Evolutionary conservation across 2,329 filamentous ascomycete species (phyloP).

Genomic region (Fusarium udum): DNA sequence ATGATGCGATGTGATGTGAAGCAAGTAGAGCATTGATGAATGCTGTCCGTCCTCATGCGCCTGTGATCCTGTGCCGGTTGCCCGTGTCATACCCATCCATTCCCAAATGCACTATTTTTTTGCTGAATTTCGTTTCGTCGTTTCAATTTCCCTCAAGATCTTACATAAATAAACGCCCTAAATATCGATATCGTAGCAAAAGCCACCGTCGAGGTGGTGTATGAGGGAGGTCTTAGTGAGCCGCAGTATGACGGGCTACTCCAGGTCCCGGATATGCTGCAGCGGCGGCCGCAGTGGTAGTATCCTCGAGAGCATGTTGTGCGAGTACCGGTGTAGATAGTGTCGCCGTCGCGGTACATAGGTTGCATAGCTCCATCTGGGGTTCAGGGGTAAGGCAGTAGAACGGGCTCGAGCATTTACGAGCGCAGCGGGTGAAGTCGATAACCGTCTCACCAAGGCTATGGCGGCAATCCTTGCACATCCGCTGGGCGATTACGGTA

Average conservation of each 20-base stretch:
- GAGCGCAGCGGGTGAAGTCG: slow-evolving; percentile 44
- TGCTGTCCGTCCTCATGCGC: slow-evolving; percentile 36
- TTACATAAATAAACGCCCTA: slow-evolving; percentile 26
- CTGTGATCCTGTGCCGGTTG: slow-evolving; percentile 15
- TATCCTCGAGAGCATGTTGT: slow-evolving; percentile 32
- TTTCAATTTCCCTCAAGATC: slow-evolving; percentile 28
- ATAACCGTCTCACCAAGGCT: slow-evolving; percentile 45
- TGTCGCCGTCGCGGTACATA: slow-evolving; percentile 34
- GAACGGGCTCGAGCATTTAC: slow-evolving; percentile 45
- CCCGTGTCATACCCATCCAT: slow-evolving; percentile 16
- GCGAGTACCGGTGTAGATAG: slow-evolving; percentile 42
- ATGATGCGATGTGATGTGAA: not conserved
- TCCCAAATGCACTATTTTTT: slow-evolving; percentile 25
- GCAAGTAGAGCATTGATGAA: slow-evolving; percentile 28
- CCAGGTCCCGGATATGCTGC: slow-evolving; percentile 24
- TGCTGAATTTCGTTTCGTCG: slow-evolving; percentile 23
- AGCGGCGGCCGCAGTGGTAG: slow-evolving; percentile 15
- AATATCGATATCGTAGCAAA: not conserved
- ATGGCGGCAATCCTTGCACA: slow-evolving; percentile 42
- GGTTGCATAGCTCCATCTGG: slow-evolving; percentile 41
- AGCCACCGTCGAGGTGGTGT: not conserved
- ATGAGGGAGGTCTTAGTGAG: slow-evolving; percentile 16
- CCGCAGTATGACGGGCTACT: slow-evolving; percentile 18
- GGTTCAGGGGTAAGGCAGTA: slow-evolving; percentile 44
- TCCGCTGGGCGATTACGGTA: slow-evolving; percentile 44